Evolutionary conservation across 2,329 filamentous ascomycete species (phyloP), one percentile per base, ranked within the genome.

Genomic region (Exserohilum rostratum): DNA sequence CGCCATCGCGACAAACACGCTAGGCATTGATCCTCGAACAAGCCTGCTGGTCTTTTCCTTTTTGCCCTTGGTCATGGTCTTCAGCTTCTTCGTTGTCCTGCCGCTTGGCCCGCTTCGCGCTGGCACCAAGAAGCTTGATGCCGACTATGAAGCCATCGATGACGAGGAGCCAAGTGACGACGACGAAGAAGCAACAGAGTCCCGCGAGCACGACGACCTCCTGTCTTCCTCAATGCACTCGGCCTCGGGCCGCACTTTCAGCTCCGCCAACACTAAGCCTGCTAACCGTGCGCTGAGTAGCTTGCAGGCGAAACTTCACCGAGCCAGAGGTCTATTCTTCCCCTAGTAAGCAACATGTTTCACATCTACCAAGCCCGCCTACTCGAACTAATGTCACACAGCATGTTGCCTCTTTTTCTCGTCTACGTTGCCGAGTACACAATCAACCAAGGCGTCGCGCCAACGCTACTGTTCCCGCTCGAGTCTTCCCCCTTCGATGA

Each of bases 361-460:
- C 20, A 44, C 29, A 11, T 17, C 10, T 6, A 7, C 12, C n/a
- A 11, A 4, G 22, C 3, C 12, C 5, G 13, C 2, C 7, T 58
- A 17, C 39, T 7, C 9, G 11, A 20, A 42, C 39, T 68, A 53
- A 68, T 47, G 6, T 10, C 5, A 7, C 22, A 15, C 50, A 85
- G 83, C 74, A 98, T 99, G 92, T 82, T 96, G 3, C 95, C 95
- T 0, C 82, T 99, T 12, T 82, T 98, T 30, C 79, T 98, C 13
- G 95, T 99, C 27, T 99, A 97, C 73, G 85, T 98, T 31, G 91
- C 93, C 52, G 95, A 99, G 79, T 99, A 99, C 74, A 96, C 90
- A 50, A 97, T 98, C 76, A 98, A 98, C 78, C 93, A 96, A 78
- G 93, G 93, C 31, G 91, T 98, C 0, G 83, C 91, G 0, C 93